Base-by-base conservation (phyloP, 805 yeast species). In the Cyberlindnera misumaiensis region DNA sequence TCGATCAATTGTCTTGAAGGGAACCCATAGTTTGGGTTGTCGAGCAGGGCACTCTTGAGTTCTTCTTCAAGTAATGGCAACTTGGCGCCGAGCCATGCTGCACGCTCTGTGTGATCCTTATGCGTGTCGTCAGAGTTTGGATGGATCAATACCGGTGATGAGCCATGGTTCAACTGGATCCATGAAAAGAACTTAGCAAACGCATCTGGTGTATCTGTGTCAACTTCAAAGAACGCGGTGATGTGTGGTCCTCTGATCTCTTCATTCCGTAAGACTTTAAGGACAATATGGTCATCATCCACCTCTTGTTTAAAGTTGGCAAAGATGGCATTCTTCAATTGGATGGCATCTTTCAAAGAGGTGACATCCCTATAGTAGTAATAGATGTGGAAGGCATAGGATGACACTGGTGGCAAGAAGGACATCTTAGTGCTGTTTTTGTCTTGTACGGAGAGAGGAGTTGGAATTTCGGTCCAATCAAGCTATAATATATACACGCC, bases 341-440 rank as follows among this genome's bases (percentile, higher is more conserved):
- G 55, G 5, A 47, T 52, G 2, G 75, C 73, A 22, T 55, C 54
- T 10, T 53, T 34, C 25, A 54, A 48, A 36, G 71, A 67, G 33
- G 56, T 55, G 15, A 6, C 17, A 13, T 14, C 22, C 22, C 14
- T 26, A 35, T 59, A 53, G 47, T 63, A 56, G 66, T 68, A 73
- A 52, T 73, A 74, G 4, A 75, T 69, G 50, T 73, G 80, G 45
- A 74, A 60, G 48, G 73, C 79, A 50, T 68, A 74, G 14, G 73
- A 65, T 8, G 35, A 30, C 18, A 60, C 54, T 4, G 48, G 48
- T 1, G 28, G 41, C n/a, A 26, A 32, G 35, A 38, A 44, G 11
- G 39, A n/a, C 30, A 33, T 33, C 24, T 26, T 14, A 2, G 31
- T 29, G 11, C 31, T 28, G 31, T 29, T 6, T 2, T 6, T 27